Base-by-base conservation (phyloP, 176 grass and related monocot species). In the Saccharum officinarum region DNA sequence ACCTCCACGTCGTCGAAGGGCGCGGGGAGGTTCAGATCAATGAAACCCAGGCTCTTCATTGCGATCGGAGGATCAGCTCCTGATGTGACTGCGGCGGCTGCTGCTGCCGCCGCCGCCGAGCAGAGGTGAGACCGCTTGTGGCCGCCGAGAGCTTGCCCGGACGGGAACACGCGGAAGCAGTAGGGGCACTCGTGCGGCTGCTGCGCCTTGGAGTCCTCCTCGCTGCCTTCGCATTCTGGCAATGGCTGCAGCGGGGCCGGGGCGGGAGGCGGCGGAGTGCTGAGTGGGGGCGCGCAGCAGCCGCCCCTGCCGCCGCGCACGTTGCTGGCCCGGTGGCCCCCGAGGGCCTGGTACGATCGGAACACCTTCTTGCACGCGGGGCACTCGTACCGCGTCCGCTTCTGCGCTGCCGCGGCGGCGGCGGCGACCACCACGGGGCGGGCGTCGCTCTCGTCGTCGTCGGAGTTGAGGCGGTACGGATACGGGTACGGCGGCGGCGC, bases 271-370 rank as follows among this genome's bases (percentile, higher is more conserved):
- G 67, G 68, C 22, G 39, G 78, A n/a, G 52, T 70, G 67, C 44
- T 63, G 8, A 54, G 42, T 14, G 60, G 80, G 8, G 86, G 84
- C 22, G 89, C 81, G 80, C 75, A 81, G 87, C 87, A 89, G 41
- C 75, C 83, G 73, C 81, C 76, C 45, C 71, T 64, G 76, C 79
- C 87, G 57, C 80, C 78, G 62, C 87, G 90, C 38, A 89, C 80
- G 90, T 92, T 91, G 84, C 90, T 90, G 4, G 95, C 86, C 8
- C 83, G 82, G 88, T 92, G 92, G 10, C 84, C 90, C 11, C 88
- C 92, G 5, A 97, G 90, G 17, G 90, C 92, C 86, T 88, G 92
- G 89, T 97, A 91, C 66, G 95, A 92, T 79, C 84, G 89, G 74
- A 94, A 97, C 57, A 59, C 82, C 86, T 87, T 89, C 83, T 90